Base-by-base conservation (phyloP, 1,284 basidiomycete genomes). In the Pyrrhoderma noxium region DNA sequence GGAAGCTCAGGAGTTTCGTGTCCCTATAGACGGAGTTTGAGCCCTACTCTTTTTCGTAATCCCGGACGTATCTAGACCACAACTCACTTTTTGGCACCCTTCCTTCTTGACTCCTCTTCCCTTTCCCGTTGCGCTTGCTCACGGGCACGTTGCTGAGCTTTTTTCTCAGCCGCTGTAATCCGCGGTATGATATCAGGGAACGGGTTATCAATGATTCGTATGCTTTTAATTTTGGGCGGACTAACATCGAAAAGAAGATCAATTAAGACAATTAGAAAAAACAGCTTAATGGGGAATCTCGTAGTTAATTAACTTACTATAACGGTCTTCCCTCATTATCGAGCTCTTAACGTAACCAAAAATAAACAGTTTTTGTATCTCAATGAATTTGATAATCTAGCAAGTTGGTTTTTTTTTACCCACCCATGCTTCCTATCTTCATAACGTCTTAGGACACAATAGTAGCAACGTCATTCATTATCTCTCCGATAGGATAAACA, bases 161-260 rank as follows among this genome's bases (percentile, higher is more conserved):
- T 78, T 56, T 88, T 85, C 69, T 98, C 93, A 1, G 84, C 89
- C 0, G 90, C 91, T 0, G 95, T 99, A 57, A 97, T 96, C n/a
- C 95, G 84, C 1, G 95, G 94, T 23, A 93, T 77, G 58, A 98
- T 95, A 62, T 98, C 93, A 45, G 85, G 79, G 63, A 96, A 98
- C 0, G 95, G 94, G 62, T 97, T 95, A 52, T 96, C 91, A 13
- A 93, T 63, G 50, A 97, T 89, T 14, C 83, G 79, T 36, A 95
- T 75, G 1, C 77, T 79, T 57, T 83, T 85, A 63, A 99, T 90
- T 63, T 89, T 93, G 0, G 93, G 93, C 0, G 95, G 92, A 57
- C 89, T 92, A 54, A 1, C 9, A 39, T 34, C 45, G 16, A 36
- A 57, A n/a, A 54, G 52, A 46, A 45, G 25, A 19, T 18, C 13